Percentiles rank a stretch among this genome's conserved stretches.
These are phyloP conservation scores for Linaria vulgaris DNA, from an alignment of 257 asterid species.

Conservation along the genomic window DNA sequence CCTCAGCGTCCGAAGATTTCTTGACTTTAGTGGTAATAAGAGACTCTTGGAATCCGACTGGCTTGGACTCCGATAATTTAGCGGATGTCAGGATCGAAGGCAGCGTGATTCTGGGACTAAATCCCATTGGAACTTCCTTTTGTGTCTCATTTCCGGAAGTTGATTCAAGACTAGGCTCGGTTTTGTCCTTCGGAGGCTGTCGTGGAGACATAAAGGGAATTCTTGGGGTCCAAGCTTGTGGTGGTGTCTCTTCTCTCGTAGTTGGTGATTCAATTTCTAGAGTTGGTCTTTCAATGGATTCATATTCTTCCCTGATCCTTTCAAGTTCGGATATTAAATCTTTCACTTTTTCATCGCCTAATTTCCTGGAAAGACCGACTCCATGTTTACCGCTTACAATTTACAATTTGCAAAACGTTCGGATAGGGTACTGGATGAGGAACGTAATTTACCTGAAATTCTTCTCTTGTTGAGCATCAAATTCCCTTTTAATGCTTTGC, in stretches of 20 bases:
- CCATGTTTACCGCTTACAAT: slow-evolving; percentile 25
- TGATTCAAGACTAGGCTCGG: slow-evolving; percentile 31
- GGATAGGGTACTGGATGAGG: background rate
- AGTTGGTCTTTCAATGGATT: slow-evolving; percentile 58
- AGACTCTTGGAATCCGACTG: slow-evolving; percentile 34
- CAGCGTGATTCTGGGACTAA: slow-evolving; percentile 35
- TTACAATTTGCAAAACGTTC: background rate
- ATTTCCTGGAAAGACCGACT: slow-evolving; percentile 42
- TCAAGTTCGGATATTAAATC: slow-evolving; percentile 48
- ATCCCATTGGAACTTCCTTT: slow-evolving; percentile 27
- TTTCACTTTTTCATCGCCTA: slow-evolving; percentile 42
- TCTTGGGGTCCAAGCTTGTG: slow-evolving; percentile 33
- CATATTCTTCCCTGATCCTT: slow-evolving; percentile 49
- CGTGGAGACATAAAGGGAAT: slow-evolving; percentile 35
- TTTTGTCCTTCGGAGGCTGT: slow-evolving; percentile 10
- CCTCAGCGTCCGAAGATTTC: slow-evolving; percentile 45
- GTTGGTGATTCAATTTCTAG: slow-evolving; percentile 37
- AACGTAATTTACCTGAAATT: slow-evolving; percentile 47
- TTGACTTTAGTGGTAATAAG: slow-evolving; percentile 27
- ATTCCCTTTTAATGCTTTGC: slow-evolving; percentile 62
- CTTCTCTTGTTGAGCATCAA: slow-evolving; percentile 36
- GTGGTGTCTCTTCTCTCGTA: slow-evolving; percentile 30
- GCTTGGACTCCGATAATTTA: slow-evolving; percentile 6
- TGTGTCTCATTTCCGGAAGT: slow-evolving; percentile 26
- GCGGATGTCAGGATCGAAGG: slow-evolving; percentile 40